phyloP scores from a whole-genome alignment of 2,329 filamentous ascomycete species.

The Sporothrix brunneoviolacea region DNA sequence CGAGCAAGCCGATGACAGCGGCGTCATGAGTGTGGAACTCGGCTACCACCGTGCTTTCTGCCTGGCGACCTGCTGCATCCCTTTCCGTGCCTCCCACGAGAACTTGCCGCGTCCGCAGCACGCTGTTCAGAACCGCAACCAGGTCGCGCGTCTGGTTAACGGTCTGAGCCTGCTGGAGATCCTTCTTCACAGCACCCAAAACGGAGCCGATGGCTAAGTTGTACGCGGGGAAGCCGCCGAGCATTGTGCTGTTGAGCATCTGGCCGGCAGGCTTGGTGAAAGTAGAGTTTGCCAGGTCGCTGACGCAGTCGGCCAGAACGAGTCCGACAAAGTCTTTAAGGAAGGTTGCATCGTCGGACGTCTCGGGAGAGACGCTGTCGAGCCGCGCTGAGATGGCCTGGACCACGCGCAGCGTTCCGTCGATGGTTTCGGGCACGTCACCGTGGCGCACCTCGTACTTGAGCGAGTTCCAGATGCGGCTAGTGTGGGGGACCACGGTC shows the following conservation, averaged over 20 bases:
- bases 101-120: conserved; percentile 40
- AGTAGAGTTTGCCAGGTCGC: conserved; percentile 46
- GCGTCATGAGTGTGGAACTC: conserved; percentile 32
- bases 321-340: conserved; percentile 19
- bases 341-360: conserved; percentile 24
- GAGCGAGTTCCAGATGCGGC: conserved; percentile 51
- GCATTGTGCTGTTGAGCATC: conserved; percentile 44
- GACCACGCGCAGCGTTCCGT: conserved; percentile 49
- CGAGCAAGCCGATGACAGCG: conserved; percentile 36
- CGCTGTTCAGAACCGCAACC: conserved; percentile 43
- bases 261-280: conserved; percentile 48
- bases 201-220: conserved; percentile 39
- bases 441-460: conserved; percentile 59
- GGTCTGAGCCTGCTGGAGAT: conserved; percentile 44
- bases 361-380: not conserved
- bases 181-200: conserved; percentile 41
- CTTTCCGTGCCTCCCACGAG: conserved; percentile 27
- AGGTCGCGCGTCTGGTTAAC: conserved; percentile 45
- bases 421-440: conserved; percentile 50
- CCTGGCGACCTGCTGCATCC: conserved; percentile 15
- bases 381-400: conserved; percentile 42
- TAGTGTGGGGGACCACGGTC: conserved; percentile 41
- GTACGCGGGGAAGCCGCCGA: conserved; percentile 42
- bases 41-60: conserved; percentile 23
- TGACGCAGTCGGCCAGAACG: conserved; percentile 46